Percentiles rank a stretch among this genome's conserved stretches.
Conservation (phyloP, 257 asterid species). For the Hygrophila difformis region DNA sequence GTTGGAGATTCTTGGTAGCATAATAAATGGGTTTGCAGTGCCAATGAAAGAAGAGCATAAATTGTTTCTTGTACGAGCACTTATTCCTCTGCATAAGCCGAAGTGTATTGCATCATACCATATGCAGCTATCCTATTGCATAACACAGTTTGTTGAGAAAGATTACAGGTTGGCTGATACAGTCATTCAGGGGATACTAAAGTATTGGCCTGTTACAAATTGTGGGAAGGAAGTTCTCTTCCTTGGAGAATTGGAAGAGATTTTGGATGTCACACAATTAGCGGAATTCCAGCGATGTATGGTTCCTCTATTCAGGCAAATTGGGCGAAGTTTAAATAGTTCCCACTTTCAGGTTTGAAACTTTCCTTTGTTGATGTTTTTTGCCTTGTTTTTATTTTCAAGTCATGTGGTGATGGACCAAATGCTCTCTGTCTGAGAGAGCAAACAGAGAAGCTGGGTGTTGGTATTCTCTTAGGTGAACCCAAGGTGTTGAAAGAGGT, state of each 20-base stretch:
- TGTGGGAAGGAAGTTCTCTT: slow-evolving; percentile 87
- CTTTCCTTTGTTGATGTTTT: background rate
- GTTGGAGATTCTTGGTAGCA: slow-evolving; percentile 86
- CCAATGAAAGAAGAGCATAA: slow-evolving; percentile 98
- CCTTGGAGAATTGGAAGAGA: slow-evolving; percentile 80
- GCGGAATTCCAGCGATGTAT: slow-evolving; percentile 74
- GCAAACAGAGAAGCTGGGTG: too few species aligned
- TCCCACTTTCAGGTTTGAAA: slow-evolving; percentile 76
- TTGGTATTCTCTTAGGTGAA: too few species aligned
- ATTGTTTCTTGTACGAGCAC: slow-evolving; percentile 67
- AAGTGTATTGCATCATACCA: slow-evolving; percentile 57
- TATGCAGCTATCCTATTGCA: slow-evolving; percentile 71
- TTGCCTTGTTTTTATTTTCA: background rate
- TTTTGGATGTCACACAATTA: slow-evolving; percentile 71
- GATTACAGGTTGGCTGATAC: slow-evolving; percentile 71
- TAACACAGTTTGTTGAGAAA: slow-evolving; percentile 80
- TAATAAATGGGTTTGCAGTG: slow-evolving; percentile 77
- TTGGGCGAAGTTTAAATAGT: slow-evolving; percentile 74
- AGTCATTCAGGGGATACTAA: slow-evolving; percentile 65
- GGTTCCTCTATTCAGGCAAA: slow-evolving; percentile 77
- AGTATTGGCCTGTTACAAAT: slow-evolving; percentile 86
- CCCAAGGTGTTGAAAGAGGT: background rate
- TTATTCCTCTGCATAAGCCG: slow-evolving; percentile 83
- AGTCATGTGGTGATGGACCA: background rate
- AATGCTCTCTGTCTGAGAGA: too few species aligned